phyloP scores from a whole-genome alignment of 164 flowering plant genomes.

The Paratinospora sagittata region DNA sequence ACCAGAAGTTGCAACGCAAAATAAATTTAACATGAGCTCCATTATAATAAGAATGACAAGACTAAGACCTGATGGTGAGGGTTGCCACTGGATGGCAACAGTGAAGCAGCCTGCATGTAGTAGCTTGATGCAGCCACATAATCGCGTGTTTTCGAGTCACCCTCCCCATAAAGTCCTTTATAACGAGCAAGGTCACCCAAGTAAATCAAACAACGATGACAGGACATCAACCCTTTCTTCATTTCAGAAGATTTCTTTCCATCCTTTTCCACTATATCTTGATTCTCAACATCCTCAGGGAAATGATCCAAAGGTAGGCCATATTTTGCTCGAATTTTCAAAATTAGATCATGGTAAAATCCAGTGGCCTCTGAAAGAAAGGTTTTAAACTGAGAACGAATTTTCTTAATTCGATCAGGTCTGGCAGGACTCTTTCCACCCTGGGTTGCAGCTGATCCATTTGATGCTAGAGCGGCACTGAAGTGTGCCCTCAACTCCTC shows the following conservation, averaged over 20 bases:
- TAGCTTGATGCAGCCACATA: constrained; percentile 89
- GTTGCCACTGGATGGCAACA: constrained; percentile 66
- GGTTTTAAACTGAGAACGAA: constrained; percentile 70
- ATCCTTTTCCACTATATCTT: constrained; percentile 45
- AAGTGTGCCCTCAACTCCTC: constrained; percentile 75
- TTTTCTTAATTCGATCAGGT: constrained; percentile 62
- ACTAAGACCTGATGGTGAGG: constrained; percentile 91
- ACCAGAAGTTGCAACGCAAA: not conserved
- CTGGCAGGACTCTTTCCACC: constrained; percentile 50
- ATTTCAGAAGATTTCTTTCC: constrained; percentile 53
- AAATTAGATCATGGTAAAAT: constrained; percentile 91
- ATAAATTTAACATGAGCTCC: not conserved
- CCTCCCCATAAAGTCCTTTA: constrained; percentile 88
- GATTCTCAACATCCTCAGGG: constrained; percentile 64
- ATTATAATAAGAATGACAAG: not conserved
- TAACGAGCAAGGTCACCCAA: constrained; percentile 96
- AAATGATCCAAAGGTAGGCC: constrained; percentile 79
- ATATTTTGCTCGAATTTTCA: constrained; percentile 84
- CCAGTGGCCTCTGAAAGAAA: constrained; percentile 98
- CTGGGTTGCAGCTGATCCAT: constrained; percentile 42
- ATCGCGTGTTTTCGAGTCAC: constrained; percentile 67
- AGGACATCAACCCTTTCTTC: constrained; percentile 79
- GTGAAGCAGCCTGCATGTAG: constrained; percentile 81
- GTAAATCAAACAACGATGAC: constrained; percentile 95
- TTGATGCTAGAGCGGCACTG: constrained; percentile 49